Conservation (phyloP, 169 alveolate genomes). For the Cyclospora cayetanensis region DNA sequence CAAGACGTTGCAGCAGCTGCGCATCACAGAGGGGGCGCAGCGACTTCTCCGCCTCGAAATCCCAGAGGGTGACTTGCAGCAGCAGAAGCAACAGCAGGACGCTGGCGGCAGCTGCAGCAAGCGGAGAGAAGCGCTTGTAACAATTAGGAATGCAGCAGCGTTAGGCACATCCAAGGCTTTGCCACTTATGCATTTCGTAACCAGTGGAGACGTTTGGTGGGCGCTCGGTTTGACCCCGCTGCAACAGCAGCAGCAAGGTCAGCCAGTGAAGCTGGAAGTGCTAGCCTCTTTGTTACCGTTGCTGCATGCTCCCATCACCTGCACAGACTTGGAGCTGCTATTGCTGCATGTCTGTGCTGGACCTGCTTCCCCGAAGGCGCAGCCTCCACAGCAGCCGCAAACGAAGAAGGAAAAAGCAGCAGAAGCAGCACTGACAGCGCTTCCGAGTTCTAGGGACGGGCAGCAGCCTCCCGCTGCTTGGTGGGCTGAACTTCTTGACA, state of each 20-base stretch:
- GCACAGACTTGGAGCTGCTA: not conserved
- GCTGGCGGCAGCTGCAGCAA: not conserved
- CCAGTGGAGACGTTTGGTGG: slow-evolving; percentile 2
- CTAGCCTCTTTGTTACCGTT: too few species aligned
- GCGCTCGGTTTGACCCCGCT: not conserved
- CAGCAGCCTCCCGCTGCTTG: not conserved
- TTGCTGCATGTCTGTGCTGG: not conserved
- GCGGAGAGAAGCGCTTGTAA: not conserved
- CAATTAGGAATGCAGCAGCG: not conserved
- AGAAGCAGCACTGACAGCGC: slow-evolving; percentile 1
- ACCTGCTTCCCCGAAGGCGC: not conserved
- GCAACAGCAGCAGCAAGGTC: not conserved
- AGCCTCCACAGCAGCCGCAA: not conserved
- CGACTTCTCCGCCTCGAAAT: not conserved
- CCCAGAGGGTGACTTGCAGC: too few species aligned
- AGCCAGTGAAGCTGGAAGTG: not conserved
- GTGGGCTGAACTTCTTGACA: not conserved
- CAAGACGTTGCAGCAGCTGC: not conserved
- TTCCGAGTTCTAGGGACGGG: too few species aligned
- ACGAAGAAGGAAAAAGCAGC: not conserved
- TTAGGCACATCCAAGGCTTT: not conserved
- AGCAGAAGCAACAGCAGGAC: not conserved
- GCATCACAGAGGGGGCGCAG: not conserved
- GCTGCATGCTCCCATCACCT: too few species aligned
- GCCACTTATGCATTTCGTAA: not conserved